Percentiles rank a stretch among this genome's conserved stretches.
These are phyloP conservation scores for Globisporangium echinulatum DNA, from an alignment of 352 stramenopile genomes.

Conservation along the genomic window DNA sequence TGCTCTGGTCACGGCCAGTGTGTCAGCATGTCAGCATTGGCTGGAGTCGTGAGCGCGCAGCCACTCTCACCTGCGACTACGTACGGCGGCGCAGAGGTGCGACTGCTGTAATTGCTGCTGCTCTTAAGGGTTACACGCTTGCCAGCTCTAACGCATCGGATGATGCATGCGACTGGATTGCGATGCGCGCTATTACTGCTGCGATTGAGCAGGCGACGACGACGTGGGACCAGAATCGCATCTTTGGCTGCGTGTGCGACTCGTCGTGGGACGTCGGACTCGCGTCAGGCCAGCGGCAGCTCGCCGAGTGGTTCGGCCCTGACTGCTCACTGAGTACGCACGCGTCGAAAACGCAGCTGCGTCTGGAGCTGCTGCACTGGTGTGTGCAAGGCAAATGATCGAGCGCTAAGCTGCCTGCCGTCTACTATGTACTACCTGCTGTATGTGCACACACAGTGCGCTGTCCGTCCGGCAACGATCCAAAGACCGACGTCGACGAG, in stretches of 20 bases:
- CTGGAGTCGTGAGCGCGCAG: constrained; percentile 32
- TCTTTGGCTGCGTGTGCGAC: constrained; percentile 78
- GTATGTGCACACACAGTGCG: constrained; percentile 25
- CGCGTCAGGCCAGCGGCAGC: constrained; percentile 61
- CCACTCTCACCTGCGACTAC: constrained; percentile 49
- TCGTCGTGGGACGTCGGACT: constrained; percentile 75
- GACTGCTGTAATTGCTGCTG: background rate
- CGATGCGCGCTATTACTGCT: background rate
- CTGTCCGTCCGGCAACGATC: constrained; percentile 86
- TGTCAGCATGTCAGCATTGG: constrained; percentile 59
- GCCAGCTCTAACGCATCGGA: no score
- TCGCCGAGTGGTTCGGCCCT: constrained; percentile 83
- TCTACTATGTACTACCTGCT: no score
- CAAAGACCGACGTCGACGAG: constrained; percentile 73
- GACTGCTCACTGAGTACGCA: constrained; percentile 74
- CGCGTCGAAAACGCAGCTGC: no score
- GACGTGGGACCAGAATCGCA: constrained; percentile 71
- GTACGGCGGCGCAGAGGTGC: constrained; percentile 46
- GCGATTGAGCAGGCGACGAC: constrained; percentile 24
- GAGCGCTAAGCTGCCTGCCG: no score
- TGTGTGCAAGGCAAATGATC: background rate
- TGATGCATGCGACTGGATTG: no score
- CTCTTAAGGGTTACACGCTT: no score
- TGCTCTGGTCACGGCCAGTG: constrained; percentile 75
- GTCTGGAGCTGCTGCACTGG: background rate